Base-by-base conservation (phyloP, 1,284 basidiomycete genomes). In the Wolfiporia cocos region DNA sequence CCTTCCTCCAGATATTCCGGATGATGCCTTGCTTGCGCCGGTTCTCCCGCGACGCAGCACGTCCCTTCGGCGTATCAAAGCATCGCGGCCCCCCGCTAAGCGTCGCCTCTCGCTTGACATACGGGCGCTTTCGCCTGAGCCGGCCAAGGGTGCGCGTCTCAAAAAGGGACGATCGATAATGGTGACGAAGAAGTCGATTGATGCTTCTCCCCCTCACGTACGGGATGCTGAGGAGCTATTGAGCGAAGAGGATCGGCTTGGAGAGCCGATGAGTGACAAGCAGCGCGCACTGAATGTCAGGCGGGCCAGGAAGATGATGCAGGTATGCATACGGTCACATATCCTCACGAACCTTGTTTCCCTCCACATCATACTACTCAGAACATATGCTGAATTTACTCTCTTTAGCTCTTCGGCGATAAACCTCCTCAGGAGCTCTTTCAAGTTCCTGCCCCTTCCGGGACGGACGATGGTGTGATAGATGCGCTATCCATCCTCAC, bases 281-380 rank as follows among this genome's bases (percentile, higher is more conserved):
- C 65, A 67, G 50, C 57, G 62, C 43, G 53, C 58, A 24, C 43
- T 64, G 51, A 68, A 66, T 43, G 64, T 74, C 35, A 64, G 63
- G 43, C 66, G 71, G 20, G 69, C 69, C 18, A 57, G 65, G 49
- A 75, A 74, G 57, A 68, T 76, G 63, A 55, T 66, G 15, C 68
- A 73, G 64, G 73, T 74, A 48, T n/a, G n/a, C n/a, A n/a, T n/a
- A n/a, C n/a, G n/a, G n/a, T n/a, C n/a, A n/a, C 26, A 59, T 52
- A 37, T 33, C 21, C 12, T 29, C 26, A 14, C 35, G 40, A 19
- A 29, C 17, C 26, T 37, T 18, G 35, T 33, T 26, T 17, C 36
- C 11, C 3, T 11, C 36, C 19, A 22, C 15, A 12, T 21, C n/a
- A 28, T 29, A 24, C 18, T 23, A 29, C 31, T 29, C 37, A 32